Conservation (phyloP, 2,329 filamentous ascomycete species). For the Sporothrix pallida region DNA sequence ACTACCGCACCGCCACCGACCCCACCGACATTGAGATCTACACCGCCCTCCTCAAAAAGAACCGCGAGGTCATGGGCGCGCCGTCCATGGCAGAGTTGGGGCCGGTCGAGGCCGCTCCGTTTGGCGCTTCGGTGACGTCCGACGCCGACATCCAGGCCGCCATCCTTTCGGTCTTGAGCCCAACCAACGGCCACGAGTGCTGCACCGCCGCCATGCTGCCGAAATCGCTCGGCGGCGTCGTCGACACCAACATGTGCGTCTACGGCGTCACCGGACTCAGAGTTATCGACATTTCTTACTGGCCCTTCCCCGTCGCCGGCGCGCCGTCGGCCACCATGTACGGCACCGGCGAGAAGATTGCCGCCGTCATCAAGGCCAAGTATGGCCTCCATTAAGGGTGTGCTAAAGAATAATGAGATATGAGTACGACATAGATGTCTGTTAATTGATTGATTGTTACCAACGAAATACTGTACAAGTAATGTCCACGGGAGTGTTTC, state of each 20-base stretch:
- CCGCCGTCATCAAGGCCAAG: conserved; percentile 40
- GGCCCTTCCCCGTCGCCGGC: conserved; percentile 38
- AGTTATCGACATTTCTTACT: conserved; percentile 37
- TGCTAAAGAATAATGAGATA: background rate
- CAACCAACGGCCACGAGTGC: conserved; percentile 43
- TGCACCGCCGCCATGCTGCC: conserved; percentile 42
- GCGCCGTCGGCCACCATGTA: conserved; percentile 41
- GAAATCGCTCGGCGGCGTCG: conserved; percentile 32
- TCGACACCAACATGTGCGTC: conserved; percentile 30
- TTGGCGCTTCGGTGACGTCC: conserved; percentile 37
- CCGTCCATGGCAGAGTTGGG: conserved; percentile 43
- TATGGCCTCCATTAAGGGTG: conserved; percentile 32
- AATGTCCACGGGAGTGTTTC: background rate
- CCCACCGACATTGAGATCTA: conserved; percentile 48
- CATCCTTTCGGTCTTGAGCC: conserved; percentile 34
- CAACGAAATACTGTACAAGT: background rate
- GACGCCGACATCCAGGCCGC: conserved; percentile 42
- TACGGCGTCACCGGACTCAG: conserved; percentile 35
- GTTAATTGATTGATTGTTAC: background rate
- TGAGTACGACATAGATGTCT: background rate
- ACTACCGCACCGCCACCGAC: conserved; percentile 49
- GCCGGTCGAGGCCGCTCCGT: conserved; percentile 43
- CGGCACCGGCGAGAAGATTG: conserved; percentile 39
- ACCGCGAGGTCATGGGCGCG: conserved; percentile 44
- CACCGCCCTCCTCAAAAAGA: conserved; percentile 46